phyloP scores from a whole-genome alignment of 495 filamentous ascomycete genomes.

The Neurospora sp. region DNA sequence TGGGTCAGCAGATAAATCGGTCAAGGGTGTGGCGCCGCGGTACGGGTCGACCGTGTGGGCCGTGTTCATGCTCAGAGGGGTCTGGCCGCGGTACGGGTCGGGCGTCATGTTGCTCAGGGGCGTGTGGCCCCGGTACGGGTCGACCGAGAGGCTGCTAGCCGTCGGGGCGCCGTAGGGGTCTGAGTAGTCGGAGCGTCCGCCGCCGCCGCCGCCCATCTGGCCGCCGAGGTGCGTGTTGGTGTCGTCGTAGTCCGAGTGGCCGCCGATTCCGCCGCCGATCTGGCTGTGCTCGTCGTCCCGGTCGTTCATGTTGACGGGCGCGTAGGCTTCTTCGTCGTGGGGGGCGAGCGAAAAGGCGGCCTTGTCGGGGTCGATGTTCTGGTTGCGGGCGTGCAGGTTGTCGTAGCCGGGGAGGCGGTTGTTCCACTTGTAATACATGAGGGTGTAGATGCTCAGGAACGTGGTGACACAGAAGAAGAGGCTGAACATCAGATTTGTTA shows the following conservation, averaged over 20 bases:
- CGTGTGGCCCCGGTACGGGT: constrained; percentile 21
- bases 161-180: constrained; percentile 16
- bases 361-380: constrained; percentile 49
- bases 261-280: background rate
- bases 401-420: constrained; percentile 65
- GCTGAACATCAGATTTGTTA: constrained; percentile 30
- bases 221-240: constrained; percentile 4
- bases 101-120: constrained; percentile 5
- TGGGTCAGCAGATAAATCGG: background rate
- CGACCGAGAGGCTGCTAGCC: constrained; percentile 17
- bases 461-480: constrained; percentile 64
- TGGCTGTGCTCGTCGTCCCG: constrained; percentile 25
- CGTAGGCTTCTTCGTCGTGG: constrained; percentile 44
- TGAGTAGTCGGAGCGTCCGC: constrained; percentile 15
- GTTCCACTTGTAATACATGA: constrained; percentile 68
- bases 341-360: constrained; percentile 46
- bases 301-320: constrained; percentile 34
- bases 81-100: constrained; percentile 5
- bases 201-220: background rate
- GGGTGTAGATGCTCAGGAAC: constrained; percentile 64
- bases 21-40: background rate
- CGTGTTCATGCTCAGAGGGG: constrained; percentile 1
- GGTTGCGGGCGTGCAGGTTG: constrained; percentile 34
- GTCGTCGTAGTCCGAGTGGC: background rate
- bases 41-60: constrained; percentile 9